Percentiles rank a stretch among this genome's conserved stretches.
Evolutionary conservation across 768 basidiomycete genomes (phyloP).

Genomic region (Leccinum subgranulosum): DNA sequence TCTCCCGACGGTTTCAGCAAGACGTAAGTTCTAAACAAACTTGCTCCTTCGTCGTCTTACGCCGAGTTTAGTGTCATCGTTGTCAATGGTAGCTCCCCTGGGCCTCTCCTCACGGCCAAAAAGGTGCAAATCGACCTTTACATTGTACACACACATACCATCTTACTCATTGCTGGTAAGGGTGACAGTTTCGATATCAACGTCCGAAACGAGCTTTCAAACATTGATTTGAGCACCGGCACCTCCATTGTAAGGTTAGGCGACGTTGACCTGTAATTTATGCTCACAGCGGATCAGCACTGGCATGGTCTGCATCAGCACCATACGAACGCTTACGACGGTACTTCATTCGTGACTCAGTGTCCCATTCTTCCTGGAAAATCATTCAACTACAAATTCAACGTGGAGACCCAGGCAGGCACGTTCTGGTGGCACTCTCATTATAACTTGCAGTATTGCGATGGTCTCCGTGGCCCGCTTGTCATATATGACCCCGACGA

Average conservation of each 20-base stretch:
- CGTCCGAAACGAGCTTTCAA: conserved; percentile 37
- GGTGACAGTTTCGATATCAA: conserved; percentile 41
- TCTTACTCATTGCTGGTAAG: conserved; percentile 14
- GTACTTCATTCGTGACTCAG: conserved; percentile 45
- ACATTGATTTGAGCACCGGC: conserved; percentile 36
- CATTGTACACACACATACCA: background rate
- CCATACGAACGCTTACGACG: conserved; percentile 43
- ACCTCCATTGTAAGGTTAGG: conserved; percentile 38
- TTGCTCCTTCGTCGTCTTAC: background rate
- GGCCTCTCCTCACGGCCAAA: conserved; percentile 37
- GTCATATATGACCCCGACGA: conserved; percentile 44
- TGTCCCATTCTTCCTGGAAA: conserved; percentile 40
- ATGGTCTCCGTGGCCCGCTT: conserved; percentile 49
- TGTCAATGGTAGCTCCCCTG: conserved; percentile 41
- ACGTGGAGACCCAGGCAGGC: conserved; percentile 24
- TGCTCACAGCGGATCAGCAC: conserved; percentile 21
- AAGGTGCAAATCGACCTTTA: conserved; percentile 25
- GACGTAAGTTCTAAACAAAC: conserved; percentile 17
- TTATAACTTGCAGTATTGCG: conserved; percentile 50
- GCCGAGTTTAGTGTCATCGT: conserved; percentile 34
- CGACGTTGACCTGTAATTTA: background rate
- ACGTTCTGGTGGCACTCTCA: conserved; percentile 52
- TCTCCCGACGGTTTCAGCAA: conserved; percentile 42
- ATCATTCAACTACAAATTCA: conserved; percentile 39
- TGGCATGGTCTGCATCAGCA: conserved; percentile 51